These are phyloP conservation scores for Ascosphaera apis DNA, from an alignment of 2,329 filamentous ascomycete species.

Conservation along the genomic window DNA sequence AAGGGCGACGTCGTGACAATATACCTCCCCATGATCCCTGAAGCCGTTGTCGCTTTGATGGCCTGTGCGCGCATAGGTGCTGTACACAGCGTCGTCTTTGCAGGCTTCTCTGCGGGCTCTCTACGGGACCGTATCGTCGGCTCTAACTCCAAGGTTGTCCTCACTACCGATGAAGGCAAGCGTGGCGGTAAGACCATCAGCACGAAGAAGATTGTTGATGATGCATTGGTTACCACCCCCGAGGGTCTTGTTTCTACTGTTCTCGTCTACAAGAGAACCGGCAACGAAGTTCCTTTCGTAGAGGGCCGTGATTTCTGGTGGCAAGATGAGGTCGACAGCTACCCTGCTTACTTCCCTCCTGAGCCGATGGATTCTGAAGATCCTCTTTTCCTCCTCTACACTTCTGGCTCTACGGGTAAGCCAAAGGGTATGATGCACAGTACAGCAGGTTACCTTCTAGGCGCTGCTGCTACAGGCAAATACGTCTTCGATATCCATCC, in stretches of 20 bases:
- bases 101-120: slow-evolving; percentile 90
- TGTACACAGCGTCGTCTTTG: slow-evolving; percentile 92
- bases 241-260: slow-evolving; percentile 46
- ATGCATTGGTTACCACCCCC: slow-evolving; percentile 88
- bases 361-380: slow-evolving; percentile 84
- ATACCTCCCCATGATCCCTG: slow-evolving; percentile 97
- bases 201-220: slow-evolving; percentile 98
- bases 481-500: slow-evolving; percentile 98
- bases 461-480: slow-evolving; percentile 82
- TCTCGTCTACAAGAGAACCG: slow-evolving; percentile 87
- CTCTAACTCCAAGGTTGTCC: slow-evolving; percentile 74
- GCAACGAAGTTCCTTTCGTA: slow-evolving; percentile 78
- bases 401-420: slow-evolving; percentile 92
- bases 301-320: slow-evolving; percentile 83
- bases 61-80: slow-evolving; percentile 84
- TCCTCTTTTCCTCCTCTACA: slow-evolving; percentile 92
- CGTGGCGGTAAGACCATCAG: slow-evolving; percentile 91
- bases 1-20: slow-evolving; percentile 96
- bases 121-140: slow-evolving; percentile 87
- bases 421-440: slow-evolving; percentile 99
- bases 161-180: slow-evolving; percentile 94
- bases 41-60: slow-evolving; percentile 75
- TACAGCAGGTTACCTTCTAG: slow-evolving; percentile 82
- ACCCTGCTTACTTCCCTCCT: slow-evolving; percentile 74
- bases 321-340: slow-evolving; percentile 97